Percentiles rank a stretch among this genome's conserved stretches.
phyloP scores from a whole-genome alignment of 2,329 filamentous ascomycete genomes.

The Hypoxylon sp. region DNA sequence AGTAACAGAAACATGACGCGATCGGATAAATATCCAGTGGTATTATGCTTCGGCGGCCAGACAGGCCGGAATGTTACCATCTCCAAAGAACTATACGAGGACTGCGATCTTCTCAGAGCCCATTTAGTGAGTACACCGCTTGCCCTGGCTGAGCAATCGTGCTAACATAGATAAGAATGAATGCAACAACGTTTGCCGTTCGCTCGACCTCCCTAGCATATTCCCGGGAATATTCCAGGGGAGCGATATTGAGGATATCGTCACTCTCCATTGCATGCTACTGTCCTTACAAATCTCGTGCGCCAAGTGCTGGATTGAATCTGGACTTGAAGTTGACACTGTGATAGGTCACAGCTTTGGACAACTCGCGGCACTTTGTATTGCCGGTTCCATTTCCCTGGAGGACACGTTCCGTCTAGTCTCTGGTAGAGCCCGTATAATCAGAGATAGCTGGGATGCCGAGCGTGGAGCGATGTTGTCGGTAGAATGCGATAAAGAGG shows the following conservation, averaged over 20 bases:
- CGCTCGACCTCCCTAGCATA: conserved; percentile 13
- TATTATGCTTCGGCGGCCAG: conserved; percentile 10
- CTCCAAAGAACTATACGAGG: conserved; percentile 16
- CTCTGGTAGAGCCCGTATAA: conserved; percentile 49
- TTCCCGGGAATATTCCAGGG: conserved; percentile 9
- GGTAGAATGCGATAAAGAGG: conserved; percentile 36
- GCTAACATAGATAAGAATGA: not conserved
- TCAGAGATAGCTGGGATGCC: conserved; percentile 53
- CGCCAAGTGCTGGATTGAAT: conserved; percentile 54
- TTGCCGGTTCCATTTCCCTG: conserved; percentile 54
- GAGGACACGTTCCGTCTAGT: conserved; percentile 53
- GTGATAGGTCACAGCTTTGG: conserved; percentile 61
- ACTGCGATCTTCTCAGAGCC: conserved; percentile 1
- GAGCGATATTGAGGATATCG: conserved; percentile 9
- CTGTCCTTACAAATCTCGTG: conserved; percentile 5
- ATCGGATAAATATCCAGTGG: not conserved
- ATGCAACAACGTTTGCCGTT: conserved; percentile 10
- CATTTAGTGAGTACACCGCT: conserved; percentile 10
- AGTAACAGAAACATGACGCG: not conserved
- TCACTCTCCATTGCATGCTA: conserved; percentile 15
- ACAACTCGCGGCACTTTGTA: conserved; percentile 58
- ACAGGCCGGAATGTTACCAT: conserved; percentile 9
- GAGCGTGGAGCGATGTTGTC: conserved; percentile 58
- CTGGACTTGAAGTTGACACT: conserved; percentile 49
- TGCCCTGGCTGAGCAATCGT: not conserved